Evolutionary conservation across 1,284 basidiomycete species (phyloP).

Genomic region (Sporisorium sorghi): DNA sequence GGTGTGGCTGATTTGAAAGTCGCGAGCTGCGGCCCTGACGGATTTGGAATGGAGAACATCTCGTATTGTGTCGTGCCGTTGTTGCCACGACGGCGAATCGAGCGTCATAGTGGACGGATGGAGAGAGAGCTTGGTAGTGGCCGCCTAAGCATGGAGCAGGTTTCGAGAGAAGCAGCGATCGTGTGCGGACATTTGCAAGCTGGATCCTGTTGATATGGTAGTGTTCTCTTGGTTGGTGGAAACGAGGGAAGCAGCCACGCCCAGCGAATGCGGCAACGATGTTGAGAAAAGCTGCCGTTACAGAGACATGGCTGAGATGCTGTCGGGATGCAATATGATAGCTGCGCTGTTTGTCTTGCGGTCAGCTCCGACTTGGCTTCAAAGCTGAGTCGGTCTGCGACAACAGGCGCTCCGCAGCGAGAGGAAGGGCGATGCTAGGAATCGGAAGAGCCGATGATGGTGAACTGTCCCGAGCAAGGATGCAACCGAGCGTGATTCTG

Average conservation of each 20-base stretch:
- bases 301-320: slow-evolving; percentile 2
- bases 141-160: slow-evolving; percentile 1
- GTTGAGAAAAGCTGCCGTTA: neutral
- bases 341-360: neutral
- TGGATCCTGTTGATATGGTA: neutral
- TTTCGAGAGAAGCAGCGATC: neutral
- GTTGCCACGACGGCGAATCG: slow-evolving; percentile 26
- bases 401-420: neutral
- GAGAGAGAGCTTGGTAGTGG: neutral
- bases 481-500: neutral
- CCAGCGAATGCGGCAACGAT: neutral
- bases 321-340: neutral
- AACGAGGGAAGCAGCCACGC: neutral
- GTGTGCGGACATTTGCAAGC: neutral
- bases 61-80: slow-evolving; percentile 36
- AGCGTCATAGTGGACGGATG: slow-evolving; percentile 16
- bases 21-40: slow-evolving; percentile 38
- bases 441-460: neutral
- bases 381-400: neutral
- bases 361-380: neutral
- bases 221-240: neutral
- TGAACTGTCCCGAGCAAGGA: too few species aligned
- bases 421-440: neutral
- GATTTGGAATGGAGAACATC: slow-evolving; percentile 13
- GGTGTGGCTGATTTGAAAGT: slow-evolving; percentile 38